These are phyloP conservation scores for Conticribra weissflogii DNA, from an alignment of 108 stramenopile genomes.

Conservation along the genomic window DNA sequence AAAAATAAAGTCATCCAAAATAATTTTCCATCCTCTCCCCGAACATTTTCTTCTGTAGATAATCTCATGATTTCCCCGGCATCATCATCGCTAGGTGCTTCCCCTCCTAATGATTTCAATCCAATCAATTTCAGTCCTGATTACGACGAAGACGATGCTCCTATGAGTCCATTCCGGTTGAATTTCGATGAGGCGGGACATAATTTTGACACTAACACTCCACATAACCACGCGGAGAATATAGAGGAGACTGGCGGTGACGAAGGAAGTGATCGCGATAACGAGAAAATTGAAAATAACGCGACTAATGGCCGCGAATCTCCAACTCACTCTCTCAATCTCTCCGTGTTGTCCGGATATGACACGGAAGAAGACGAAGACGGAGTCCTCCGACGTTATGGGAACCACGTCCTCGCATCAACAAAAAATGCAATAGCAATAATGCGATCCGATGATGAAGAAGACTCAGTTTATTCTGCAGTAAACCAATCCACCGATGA, in stretches of 20 bases:
- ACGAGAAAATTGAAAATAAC: background rate
- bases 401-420: constrained; percentile 9
- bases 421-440: constrained; percentile 4
- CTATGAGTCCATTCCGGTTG: constrained; percentile 1
- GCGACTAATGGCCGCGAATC: background rate
- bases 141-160: background rate
- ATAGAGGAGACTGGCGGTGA: background rate
- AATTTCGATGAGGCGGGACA: background rate
- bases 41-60: background rate
- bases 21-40: background rate
- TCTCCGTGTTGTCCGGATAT: background rate
- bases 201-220: background rate
- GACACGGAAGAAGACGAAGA: constrained; percentile 9
- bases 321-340: background rate
- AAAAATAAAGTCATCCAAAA: too few relatives aligned
- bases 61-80: background rate
- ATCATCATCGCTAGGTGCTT: background rate
- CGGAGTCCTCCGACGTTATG: background rate
- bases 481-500: background rate
- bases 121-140: background rate
- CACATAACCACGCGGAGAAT: background rate
- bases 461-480: constrained; percentile 1
- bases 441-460: constrained; percentile 7
- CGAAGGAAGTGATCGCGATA: background rate
- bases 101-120: background rate